phyloP scores from a whole-genome alignment of 1,284 basidiomycete species.

The Marasmius oreades region DNA sequence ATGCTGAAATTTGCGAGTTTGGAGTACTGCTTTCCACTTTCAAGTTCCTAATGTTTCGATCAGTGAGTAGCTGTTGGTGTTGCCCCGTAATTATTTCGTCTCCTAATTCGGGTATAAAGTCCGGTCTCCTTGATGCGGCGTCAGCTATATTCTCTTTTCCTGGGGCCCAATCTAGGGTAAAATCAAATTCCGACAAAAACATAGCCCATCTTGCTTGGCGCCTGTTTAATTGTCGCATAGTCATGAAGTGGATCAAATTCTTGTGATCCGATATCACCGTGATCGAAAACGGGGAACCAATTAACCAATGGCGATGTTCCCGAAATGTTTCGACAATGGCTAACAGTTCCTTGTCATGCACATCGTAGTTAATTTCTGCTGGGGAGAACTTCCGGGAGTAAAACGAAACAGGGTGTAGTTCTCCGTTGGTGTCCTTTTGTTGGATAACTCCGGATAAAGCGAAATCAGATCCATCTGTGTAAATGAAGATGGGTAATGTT shows the following conservation, averaged over 20 bases:
- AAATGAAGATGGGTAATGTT: conserved; percentile 32
- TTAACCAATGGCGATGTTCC: not conserved
- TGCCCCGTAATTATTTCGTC: not conserved
- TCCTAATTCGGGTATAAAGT: not conserved
- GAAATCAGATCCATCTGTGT: conserved; percentile 17
- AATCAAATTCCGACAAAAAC: conserved; percentile 11
- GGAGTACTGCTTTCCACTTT: not conserved
- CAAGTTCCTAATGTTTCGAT: not conserved
- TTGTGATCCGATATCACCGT: too few species aligned
- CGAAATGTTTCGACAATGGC: not conserved
- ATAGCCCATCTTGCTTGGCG: conserved; percentile 33
- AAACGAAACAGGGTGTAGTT: conserved; percentile 30
- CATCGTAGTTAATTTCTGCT: too few species aligned
- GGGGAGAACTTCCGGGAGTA: conserved; percentile 29
- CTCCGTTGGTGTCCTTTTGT: conserved; percentile 7
- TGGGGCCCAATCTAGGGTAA: conserved; percentile 26
- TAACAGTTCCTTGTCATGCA: not conserved
- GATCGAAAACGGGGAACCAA: not conserved
- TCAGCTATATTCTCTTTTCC: conserved; percentile 30
- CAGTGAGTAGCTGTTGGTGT: not conserved
- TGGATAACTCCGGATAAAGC: conserved; percentile 11
- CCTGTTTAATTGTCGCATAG: conserved; percentile 22
- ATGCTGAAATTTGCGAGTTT: not conserved
- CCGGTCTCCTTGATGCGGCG: conserved; percentile 14
- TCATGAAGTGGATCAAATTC: conserved; percentile 5